Evolutionary conservation across 164 flowering plant genomes (phyloP), one percentile per base, ranked within the genome.

Genomic region (Sedum album): DNA sequence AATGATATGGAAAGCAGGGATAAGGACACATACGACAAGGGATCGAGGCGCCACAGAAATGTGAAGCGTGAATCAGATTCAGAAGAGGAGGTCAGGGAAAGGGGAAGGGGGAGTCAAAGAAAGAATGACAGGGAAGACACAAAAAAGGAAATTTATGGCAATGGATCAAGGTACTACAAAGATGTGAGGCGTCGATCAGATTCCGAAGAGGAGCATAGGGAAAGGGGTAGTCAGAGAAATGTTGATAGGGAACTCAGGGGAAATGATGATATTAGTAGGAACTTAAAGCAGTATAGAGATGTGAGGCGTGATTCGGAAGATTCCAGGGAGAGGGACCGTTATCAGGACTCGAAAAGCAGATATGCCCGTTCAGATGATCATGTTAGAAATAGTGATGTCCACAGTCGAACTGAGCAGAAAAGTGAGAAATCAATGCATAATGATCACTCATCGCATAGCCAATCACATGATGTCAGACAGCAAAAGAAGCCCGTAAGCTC

Each of bases 141-240:
- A 61, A 60, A 57, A 21, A 82, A 53, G 62, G 66, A 77, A 48
- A 68, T 66, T 51, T 67, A 65, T 70, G 68, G 35, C 26, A 70
- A 51, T 36, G 28, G 14, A 9, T n/a, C 46, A 21, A 26, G 61
- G 31, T 48, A 31, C 33, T 42, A 49, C 25, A 48, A 39, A 15
- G 73, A 69, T 42, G 25, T 39, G 41, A 39, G n/a, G 53, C 61
- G 53, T 26, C 31, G 31, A 26, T 55, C 61, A 14, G 75, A 74
- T 68, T 76, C 73, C 2, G 80, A 75, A 28, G 71, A 68, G 63
- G 80, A 76, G 39, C 66, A 31, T 1, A 70, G 65, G 61, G 73
- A 68, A 66, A 68, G 71, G 66, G 72, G 20, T 35, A 46, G 49
- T 35, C 65, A 31, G 68, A 60, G 65, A 39, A 69, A 61, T 69